Evolutionary conservation across 1,284 basidiomycete species (phyloP), one percentile per base, ranked within the genome.

Genomic region (Sporisorium iseilematis-ciliati): DNA sequence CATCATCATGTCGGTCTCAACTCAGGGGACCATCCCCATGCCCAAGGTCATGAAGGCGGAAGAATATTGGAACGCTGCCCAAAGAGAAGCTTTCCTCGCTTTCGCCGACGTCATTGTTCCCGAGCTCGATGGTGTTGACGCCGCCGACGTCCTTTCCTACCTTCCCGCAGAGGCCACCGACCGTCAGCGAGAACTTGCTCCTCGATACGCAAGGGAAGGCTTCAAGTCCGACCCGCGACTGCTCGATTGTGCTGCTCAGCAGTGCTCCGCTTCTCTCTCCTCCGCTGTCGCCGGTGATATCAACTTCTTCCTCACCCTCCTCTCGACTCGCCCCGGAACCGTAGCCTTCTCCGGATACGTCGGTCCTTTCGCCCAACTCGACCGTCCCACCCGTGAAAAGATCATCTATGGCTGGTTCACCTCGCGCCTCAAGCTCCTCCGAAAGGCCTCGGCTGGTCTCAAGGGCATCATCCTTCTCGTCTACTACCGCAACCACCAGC

Each of bases 81-180:
- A 81, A 58, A 43, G 65, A 26, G 58, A 79, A 42, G 80, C 75
- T 2, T 62, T 84, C 55, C 60, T 66, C 12, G 82, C 83, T 45
- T 61, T 85, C n/a, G 81, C 75, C n/a, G 78, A 84, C 48, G 73
- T 78, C 41, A 65, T 82, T 42, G 68, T 85, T 2, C 82, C 81
- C 1, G 53, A 76, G 29, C 75, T 84, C 31, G 66, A 78, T 11
- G 78, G 69, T 25, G 61, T 57, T 4, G 82, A 83, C 26, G 74
- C 74, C 12, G 80, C 79, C 14, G 41, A 69, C n/a, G 66, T 82
- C 21, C 61, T 80, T 33, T 71, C 74, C 23, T 40, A 66, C n/a
- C 73, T 83, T 3, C 83, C 83, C 14, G 43, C 61, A 7, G 57
- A 59, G n/a, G 71, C 76, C 21, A 67, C 74, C 16, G 65, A 75